These are phyloP conservation scores for Anthostomella pinea DNA, from an alignment of 2,329 filamentous ascomycete genomes.

Conservation along the genomic window DNA sequence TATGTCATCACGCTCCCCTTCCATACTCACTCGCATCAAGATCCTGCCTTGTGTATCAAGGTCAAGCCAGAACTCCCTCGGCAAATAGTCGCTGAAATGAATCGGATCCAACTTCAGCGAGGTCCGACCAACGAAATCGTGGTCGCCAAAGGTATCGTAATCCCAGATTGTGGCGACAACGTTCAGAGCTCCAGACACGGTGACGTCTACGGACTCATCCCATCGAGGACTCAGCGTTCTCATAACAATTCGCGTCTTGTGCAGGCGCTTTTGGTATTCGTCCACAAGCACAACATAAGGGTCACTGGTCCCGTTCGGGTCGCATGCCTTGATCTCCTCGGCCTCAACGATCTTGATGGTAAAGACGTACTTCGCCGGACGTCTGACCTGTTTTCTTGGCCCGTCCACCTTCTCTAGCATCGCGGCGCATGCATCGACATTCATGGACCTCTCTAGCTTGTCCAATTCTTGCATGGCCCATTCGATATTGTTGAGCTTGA, in stretches of 20 bases:
- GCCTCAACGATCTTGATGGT: slow-evolving; percentile 98
- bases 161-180: slow-evolving; percentile 98
- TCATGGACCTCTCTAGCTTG: slow-evolving; percentile 82
- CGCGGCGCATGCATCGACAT: slow-evolving; percentile 85
- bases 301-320: slow-evolving; percentile 90
- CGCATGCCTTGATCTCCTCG: slow-evolving; percentile 96
- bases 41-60: slow-evolving; percentile 92
- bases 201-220: slow-evolving; percentile 97
- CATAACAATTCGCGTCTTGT: slow-evolving; percentile 91
- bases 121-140: slow-evolving; percentile 96
- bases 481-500: slow-evolving; percentile 97
- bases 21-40: slow-evolving; percentile 92
- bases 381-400: slow-evolving; percentile 61
- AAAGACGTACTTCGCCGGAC: slow-evolving; percentile 88
- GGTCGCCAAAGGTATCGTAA: slow-evolving; percentile 94
- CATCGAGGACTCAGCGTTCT: slow-evolving; percentile 89
- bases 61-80: slow-evolving; percentile 95
- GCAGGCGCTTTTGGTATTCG: slow-evolving; percentile 94
- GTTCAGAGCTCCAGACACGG: slow-evolving; percentile 85
- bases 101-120: slow-evolving; percentile 96
- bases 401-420: slow-evolving; percentile 74
- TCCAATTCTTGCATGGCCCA: slow-evolving; percentile 92
- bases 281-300: slow-evolving; percentile 96
- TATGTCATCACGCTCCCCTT: slow-evolving; percentile 96
- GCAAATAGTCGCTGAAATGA: slow-evolving; percentile 93